Evolutionary conservation across 2,329 filamentous ascomycete genomes (phyloP), one percentile per base, ranked within the genome.

Genomic region (Eutypella sp.): DNA sequence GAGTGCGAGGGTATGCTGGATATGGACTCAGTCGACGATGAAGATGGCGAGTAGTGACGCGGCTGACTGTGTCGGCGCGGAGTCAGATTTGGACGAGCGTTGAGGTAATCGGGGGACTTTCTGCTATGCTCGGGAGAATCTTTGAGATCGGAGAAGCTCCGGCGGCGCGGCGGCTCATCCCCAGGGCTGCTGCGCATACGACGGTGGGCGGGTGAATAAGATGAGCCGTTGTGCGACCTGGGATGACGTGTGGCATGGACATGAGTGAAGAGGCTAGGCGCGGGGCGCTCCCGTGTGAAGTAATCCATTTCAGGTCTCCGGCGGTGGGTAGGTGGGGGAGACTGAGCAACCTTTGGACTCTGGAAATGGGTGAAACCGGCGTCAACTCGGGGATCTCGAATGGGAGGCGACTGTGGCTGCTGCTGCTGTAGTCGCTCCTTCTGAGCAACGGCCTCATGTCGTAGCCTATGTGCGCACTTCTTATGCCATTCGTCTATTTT

Each of bases 401-500:
- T 16, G 48, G 40, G 41, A 27, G 52, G 53, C 44, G 46, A 18
- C 40, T 44, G 50, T 44, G 46, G 33, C 11, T 36, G 45, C 2
- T 44, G 40, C 27, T 44, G 39, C 29, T 52, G 50, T 42, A 47
- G 54, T 41, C 54, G 46, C 36, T 71, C 63, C 34, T 67, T 63
- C 42, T 65, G 62, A 4, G 65, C 64, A 10, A 68, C 67, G 2
- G 74, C 73, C 54, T 91, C 84, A 46, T 78, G 73, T 50, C 82
- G 79, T 41, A 96, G 68, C 54, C 79, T 81, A 47, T 84, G 76
- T 29, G 82, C 85, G 46, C 95, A 91, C 2, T 76, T 73, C 54
- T 87, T 82, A 62, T 97, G 90, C 92, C 93, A 99, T 47, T 76
- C 73, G 45, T 90, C 81, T 67, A 96, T 90, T n/a, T 86, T 84